Evolutionary conservation across 805 yeast species (phyloP), one percentile per base, ranked within the genome.

Genomic region (Priceomyces castillae): DNA sequence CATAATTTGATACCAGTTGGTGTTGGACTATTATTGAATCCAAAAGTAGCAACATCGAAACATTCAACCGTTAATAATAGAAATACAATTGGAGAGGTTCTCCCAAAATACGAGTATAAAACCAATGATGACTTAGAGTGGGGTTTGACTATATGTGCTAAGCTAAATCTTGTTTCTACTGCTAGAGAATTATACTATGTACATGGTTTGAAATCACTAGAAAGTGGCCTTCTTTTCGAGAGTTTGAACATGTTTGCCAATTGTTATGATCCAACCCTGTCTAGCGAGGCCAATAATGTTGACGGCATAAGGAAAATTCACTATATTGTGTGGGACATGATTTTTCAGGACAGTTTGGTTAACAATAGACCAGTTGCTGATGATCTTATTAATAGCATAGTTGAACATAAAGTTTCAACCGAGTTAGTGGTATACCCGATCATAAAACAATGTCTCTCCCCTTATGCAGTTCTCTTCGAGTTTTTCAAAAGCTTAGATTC

Each of bases 41-140:
- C 59, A 3, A 43, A 71, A 71, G 37, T 76, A 1, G 64, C 79
- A 9, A 73, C 74, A 15, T 72, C 75, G n/a, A 57, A 67, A 10
- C 65, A 65, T 16, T 60, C 78, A 2, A 58, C 70, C 41, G 62
- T 63, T 11, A 47, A 48, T 17, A 54, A 58, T 37, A 55, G 52
- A 36, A 47, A 52, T 12, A 72, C 78, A 1, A 71, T 86, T 28
- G 73, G 79, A 3, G 81, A 79, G 46, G 71, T 78, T 38, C 62
- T 86, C 28, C 87, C 88, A 4, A 73, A 72, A 17, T 85, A 70
- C 56, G 71, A 81, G 35, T 81, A 81, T 54, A 65, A 74, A 42
- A 81, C 82, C 7, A 84, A 82, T 55, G 90, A 85, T 57, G 95
- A 86, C 57, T 71, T 84, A 47, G 94, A 86, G 59, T 86, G 92